Conservation (phyloP, 129 eudicot genomes). For the Centrapalus pauciflorus region DNA sequence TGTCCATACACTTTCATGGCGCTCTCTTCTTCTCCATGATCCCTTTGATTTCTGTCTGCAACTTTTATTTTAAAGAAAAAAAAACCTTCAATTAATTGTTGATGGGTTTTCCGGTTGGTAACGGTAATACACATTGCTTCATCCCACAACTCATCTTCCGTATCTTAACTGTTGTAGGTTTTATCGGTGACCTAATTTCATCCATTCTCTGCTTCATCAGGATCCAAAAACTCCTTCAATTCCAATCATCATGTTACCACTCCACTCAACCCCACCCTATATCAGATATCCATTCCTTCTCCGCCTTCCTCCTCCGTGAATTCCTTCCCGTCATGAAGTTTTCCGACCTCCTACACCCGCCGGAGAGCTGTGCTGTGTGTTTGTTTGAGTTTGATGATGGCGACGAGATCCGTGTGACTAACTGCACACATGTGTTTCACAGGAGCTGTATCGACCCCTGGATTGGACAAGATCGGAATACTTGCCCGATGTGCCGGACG, state of each 20-base stretch:
- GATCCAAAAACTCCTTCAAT: conserved; percentile 32
- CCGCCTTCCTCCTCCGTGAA: conserved; percentile 59
- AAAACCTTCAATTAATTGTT: background rate
- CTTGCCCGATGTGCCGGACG: conserved; percentile 82
- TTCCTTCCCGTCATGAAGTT: conserved; percentile 58
- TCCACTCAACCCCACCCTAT: conserved; percentile 20
- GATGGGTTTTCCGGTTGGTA: conserved; percentile 75
- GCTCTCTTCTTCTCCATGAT: too few species aligned
- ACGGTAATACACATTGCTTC: conserved; percentile 52
- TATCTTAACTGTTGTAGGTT: conserved; percentile 36
- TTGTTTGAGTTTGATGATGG: conserved; percentile 49
- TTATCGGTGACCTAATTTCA: conserved; percentile 29
- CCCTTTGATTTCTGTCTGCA: too few species aligned
- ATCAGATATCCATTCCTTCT: conserved; percentile 24
- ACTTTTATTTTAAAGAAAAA: background rate
- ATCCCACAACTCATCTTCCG: conserved; percentile 52
- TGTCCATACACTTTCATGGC: too few species aligned
- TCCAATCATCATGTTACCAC: background rate
- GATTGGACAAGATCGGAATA: conserved; percentile 80
- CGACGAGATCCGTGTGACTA: conserved; percentile 71
- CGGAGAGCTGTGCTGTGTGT: conserved; percentile 67
- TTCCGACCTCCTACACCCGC: conserved; percentile 41
- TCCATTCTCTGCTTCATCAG: conserved; percentile 26
- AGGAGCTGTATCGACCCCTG: conserved; percentile 71
- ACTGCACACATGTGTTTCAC: conserved; percentile 77